A percentile compares a stretch with the other conserved stretches of the same genome.
phyloP scores from a whole-genome alignment of 2,329 filamentous ascomycete species.

The Emergomyces africanus region DNA sequence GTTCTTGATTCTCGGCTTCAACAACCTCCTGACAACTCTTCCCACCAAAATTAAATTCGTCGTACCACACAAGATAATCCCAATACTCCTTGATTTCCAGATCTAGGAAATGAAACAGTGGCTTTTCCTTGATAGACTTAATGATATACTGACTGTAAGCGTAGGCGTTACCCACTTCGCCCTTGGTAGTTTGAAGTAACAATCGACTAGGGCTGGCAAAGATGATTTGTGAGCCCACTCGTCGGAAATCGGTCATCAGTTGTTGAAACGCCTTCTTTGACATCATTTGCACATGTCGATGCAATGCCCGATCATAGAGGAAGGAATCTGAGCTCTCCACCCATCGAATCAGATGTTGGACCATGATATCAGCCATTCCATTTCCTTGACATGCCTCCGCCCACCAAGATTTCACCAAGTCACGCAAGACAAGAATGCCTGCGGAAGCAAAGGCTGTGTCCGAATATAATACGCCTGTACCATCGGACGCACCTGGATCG shows the following conservation, averaged over 20 bases:
- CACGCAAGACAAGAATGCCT: conserved; percentile 76
- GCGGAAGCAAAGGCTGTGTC: conserved; percentile 90
- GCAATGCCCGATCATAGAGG: conserved; percentile 84
- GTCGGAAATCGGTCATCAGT: conserved; percentile 90
- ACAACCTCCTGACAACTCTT: conserved; percentile 77
- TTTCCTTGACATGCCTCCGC: conserved; percentile 80
- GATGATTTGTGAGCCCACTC: conserved; percentile 90
- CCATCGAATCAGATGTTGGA: conserved; percentile 95
- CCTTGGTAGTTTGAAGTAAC: conserved; percentile 88
- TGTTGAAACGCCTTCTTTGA: conserved; percentile 94
- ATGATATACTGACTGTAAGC: conserved; percentile 97
- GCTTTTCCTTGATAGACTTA: conserved; percentile 91
- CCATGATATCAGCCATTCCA: conserved; percentile 93
- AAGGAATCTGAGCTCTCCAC: conserved; percentile 87
- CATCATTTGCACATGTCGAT: conserved; percentile 99
- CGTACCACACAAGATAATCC: conserved; percentile 98
- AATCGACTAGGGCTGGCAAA: conserved; percentile 84
- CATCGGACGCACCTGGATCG: conserved; percentile 46
- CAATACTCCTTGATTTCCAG: conserved; percentile 97
- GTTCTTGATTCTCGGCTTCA: conserved; percentile 59
- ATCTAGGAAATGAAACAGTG: conserved; percentile 93
- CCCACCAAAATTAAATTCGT: conserved; percentile 97
- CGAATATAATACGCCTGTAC: conserved; percentile 59
- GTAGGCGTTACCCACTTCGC: conserved; percentile 90
- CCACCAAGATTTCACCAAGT: conserved; percentile 99